phyloP scores from a whole-genome alignment of 2,329 filamentous ascomycete genomes.

The Chlorencoelia australis region DNA sequence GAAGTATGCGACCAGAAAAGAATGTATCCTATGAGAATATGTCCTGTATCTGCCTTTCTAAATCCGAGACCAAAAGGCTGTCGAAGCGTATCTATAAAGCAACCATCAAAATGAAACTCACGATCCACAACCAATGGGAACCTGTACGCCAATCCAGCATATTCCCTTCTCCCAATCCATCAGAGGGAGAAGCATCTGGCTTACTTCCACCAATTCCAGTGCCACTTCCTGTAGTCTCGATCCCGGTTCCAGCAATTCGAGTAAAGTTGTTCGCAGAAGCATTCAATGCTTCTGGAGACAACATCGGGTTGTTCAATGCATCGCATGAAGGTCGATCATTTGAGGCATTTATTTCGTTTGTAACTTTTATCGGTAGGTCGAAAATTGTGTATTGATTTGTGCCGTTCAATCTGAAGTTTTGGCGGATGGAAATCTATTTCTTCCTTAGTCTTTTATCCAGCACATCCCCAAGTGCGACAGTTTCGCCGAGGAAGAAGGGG shows the following conservation, averaged over 20 bases:
- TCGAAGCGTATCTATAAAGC: conserved; percentile 23
- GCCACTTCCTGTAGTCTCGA: conserved; percentile 20
- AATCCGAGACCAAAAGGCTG: too few species aligned
- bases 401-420: conserved; percentile 57
- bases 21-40: too few species aligned
- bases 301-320: conserved; percentile 39
- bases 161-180: conserved; percentile 27
- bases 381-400: conserved; percentile 59
- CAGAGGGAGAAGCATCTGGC: conserved; percentile 23
- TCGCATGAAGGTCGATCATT: conserved; percentile 39
- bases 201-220: conserved; percentile 19
- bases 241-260: conserved; percentile 18
- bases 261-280: conserved; percentile 25
- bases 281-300: conserved; percentile 37
- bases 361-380: conserved; percentile 58
- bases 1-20: too few species aligned
- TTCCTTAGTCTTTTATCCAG: too few species aligned
- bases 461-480: too few species aligned
- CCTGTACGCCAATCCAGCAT: conserved; percentile 28
- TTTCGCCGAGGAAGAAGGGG: background rate
- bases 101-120: conserved; percentile 26
- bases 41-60: too few species aligned
- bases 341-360: conserved; percentile 46
- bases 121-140: conserved; percentile 27
- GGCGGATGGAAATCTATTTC: conserved; percentile 55